These are phyloP conservation scores for Schizosaccharomyces lindneri DNA, from an alignment of 805 yeast species.

Conservation along the genomic window DNA sequence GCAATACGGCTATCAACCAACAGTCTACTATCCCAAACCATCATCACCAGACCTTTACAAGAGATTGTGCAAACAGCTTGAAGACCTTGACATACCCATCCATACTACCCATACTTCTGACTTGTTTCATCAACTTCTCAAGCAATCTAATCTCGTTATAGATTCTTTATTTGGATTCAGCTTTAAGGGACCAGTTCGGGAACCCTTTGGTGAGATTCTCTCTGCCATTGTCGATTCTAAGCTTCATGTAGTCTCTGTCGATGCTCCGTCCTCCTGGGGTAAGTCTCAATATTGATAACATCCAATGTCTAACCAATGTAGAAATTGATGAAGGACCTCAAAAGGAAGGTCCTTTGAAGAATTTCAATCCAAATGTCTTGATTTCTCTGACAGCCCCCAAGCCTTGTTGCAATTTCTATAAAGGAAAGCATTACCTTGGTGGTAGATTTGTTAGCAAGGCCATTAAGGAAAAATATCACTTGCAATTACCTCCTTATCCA, in stretches of 20 bases:
- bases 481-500: slow-evolving; percentile 35
- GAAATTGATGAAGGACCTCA: slow-evolving; percentile 65
- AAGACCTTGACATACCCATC: slow-evolving; percentile 35
- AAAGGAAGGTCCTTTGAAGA: slow-evolving; percentile 15
- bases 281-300: not conserved
- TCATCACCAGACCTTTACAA: slow-evolving; percentile 21
- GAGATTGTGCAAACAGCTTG: slow-evolving; percentile 41
- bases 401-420: slow-evolving; percentile 41
- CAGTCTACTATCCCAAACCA: slow-evolving; percentile 55
- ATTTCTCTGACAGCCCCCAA: slow-evolving; percentile 86
- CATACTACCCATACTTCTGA: slow-evolving; percentile 12
- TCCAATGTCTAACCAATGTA: slow-evolving; percentile 11
- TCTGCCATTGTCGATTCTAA: slow-evolving; percentile 17
- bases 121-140: slow-evolving; percentile 16
- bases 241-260: slow-evolving; percentile 54
- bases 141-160: slow-evolving; percentile 25
- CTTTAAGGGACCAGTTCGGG: slow-evolving; percentile 66
- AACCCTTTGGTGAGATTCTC: slow-evolving; percentile 37
- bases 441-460: slow-evolving; percentile 55
- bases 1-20: slow-evolving; percentile 54
- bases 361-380: slow-evolving; percentile 37
- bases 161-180: slow-evolving; percentile 88
- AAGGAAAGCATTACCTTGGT: slow-evolving; percentile 47
- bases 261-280: slow-evolving; percentile 83
- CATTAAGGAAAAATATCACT: slow-evolving; percentile 49